These are phyloP conservation scores for Xerophyta viscosa DNA, from an alignment of 106 monocot species.

Conservation along the genomic window DNA sequence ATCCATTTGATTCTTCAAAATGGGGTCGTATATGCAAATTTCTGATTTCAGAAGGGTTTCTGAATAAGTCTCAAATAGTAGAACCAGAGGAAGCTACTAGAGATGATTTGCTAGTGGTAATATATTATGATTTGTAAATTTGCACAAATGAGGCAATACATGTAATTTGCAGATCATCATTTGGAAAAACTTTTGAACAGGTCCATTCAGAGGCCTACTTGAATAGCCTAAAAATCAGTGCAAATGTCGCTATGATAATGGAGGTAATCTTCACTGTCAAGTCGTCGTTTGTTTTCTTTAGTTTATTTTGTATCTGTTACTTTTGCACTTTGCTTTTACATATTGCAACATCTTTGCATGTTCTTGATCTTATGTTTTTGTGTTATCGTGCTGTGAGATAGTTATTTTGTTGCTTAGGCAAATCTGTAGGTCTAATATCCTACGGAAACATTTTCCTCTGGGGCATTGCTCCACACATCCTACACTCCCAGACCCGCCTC, in stretches of 20 bases:
- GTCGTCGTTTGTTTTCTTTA: too few species aligned
- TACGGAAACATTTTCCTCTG: too few species aligned
- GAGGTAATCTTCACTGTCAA: constrained; percentile 51
- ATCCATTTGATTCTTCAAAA: constrained; percentile 92
- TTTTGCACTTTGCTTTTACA: background rate
- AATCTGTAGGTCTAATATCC: too few species aligned
- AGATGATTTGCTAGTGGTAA: constrained; percentile 86
- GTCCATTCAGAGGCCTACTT: constrained; percentile 85
- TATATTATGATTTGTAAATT: background rate
- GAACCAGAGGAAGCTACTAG: constrained; percentile 82
- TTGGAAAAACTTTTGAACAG: constrained; percentile 24
- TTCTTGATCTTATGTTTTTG: too few species aligned
- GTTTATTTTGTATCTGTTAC: too few species aligned
- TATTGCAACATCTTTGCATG: too few species aligned
- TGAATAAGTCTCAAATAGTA: constrained; percentile 53
- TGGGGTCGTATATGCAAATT: constrained; percentile 71
- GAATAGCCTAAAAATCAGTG: constrained; percentile 66
- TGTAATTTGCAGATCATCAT: background rate
- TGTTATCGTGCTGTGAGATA: too few species aligned
- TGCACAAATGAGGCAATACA: background rate
- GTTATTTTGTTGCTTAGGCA: too few species aligned
- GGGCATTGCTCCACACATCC: too few species aligned
- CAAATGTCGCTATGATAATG: constrained; percentile 61
- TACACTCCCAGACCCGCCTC: too few species aligned
- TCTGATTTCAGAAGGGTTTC: constrained; percentile 52